Percentiles rank a stretch among this genome's conserved stretches.
phyloP scores from a whole-genome alignment of 2,329 filamentous ascomycete genomes.

The Fusarium longipes region DNA sequence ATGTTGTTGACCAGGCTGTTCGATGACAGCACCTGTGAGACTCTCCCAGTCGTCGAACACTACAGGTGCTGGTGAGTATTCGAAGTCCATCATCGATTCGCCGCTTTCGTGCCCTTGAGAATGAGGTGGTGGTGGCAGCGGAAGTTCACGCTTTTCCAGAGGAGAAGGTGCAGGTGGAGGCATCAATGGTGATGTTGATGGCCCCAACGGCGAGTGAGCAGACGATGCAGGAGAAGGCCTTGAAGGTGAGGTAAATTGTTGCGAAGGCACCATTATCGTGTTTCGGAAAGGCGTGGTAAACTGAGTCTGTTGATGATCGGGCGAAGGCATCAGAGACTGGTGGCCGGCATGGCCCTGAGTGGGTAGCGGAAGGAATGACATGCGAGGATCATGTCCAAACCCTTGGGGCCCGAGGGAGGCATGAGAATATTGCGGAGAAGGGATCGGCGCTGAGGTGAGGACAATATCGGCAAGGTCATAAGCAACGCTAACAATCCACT shows the following conservation, averaged over 20 bases:
- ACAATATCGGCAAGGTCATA: conserved; percentile 66
- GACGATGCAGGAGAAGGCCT: conserved; percentile 51
- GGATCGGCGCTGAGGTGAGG: conserved; percentile 50
- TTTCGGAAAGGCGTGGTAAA: conserved; percentile 49
- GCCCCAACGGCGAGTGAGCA: conserved; percentile 49
- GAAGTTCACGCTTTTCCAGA: conserved; percentile 53
- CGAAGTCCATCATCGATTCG: conserved; percentile 57
- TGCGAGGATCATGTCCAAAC: conserved; percentile 46
- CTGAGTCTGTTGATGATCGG: conserved; percentile 46
- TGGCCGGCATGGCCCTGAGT: conserved; percentile 47
- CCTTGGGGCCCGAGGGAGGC: conserved; percentile 43
- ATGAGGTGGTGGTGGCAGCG: conserved; percentile 47
- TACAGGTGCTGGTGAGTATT: conserved; percentile 54
- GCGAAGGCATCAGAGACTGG: conserved; percentile 47
- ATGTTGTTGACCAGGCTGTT: conserved; percentile 47
- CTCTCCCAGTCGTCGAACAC: conserved; percentile 58
- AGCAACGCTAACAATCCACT: conserved; percentile 67
- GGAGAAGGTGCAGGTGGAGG: conserved; percentile 47
- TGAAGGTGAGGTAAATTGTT: conserved; percentile 44
- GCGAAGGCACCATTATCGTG: conserved; percentile 50
- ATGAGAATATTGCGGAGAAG: conserved; percentile 49
- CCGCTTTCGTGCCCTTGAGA: conserved; percentile 36
- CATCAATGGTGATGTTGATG: conserved; percentile 50
- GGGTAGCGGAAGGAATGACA: conserved; percentile 50
- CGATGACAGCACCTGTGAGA: conserved; percentile 51